phyloP scores from a whole-genome alignment of 257 asterid genomes.

The Apocynum venetum region DNA sequence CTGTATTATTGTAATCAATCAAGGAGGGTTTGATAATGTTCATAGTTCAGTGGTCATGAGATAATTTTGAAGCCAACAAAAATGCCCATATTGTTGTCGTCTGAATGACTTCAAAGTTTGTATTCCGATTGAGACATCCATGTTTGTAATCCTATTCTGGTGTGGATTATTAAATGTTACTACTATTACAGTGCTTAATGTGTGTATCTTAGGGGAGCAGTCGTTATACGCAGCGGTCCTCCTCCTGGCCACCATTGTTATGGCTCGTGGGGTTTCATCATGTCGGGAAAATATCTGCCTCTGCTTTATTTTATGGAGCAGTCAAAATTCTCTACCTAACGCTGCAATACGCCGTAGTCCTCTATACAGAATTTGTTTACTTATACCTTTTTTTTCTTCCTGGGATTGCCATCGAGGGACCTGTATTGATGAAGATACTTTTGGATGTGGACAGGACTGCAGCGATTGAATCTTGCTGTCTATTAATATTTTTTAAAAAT shows the following conservation, averaged over 20 bases:
- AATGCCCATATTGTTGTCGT: background rate
- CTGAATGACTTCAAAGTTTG: background rate
- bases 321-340: background rate
- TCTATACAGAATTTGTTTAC: background rate
- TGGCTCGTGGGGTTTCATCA: background rate
- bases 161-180: too few species aligned
- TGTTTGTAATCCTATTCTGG: too few species aligned
- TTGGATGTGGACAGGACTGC: too few species aligned
- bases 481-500: too few species aligned
- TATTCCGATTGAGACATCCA: too few species aligned
- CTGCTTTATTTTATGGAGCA: background rate
- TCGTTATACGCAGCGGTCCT: background rate
- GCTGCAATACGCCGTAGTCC: background rate
- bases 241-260: background rate
- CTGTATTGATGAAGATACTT: too few species aligned
- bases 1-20: background rate
- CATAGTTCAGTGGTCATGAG: background rate
- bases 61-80: background rate
- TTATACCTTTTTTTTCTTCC: background rate
- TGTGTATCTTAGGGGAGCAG: background rate
- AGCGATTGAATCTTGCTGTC: too few species aligned
- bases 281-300: slow-evolving; percentile 1
- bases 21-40: background rate
- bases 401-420: background rate
- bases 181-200: too few species aligned